Evolutionary conservation across 352 stramenopile genomes (phyloP), one percentile per base, ranked within the genome.

Genomic region (Bremia lactucae): DNA sequence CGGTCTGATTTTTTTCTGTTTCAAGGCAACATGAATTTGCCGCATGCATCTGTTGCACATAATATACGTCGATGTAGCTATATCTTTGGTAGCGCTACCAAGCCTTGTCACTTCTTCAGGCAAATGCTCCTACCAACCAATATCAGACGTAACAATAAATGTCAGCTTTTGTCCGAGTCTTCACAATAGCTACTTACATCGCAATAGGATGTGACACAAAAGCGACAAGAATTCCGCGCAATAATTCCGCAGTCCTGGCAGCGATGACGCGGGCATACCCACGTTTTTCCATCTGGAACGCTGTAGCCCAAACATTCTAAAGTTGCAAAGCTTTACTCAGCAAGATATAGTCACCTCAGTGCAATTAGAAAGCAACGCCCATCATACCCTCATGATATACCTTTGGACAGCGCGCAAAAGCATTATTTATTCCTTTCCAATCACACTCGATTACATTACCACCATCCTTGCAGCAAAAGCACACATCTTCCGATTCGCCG

Each of bases 391-490:
- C 46, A 52, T 91, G 78, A 35, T 91, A 88, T 13, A 91, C 78
- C 37, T 91, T 91, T 0, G 71, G 78, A 31, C 78, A 91, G 5
- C 62, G 59, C 14, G 36, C 57, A 25, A 68, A 64, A 10, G 38
- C 46, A 10, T 40, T 34, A 36, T 59, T 67, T n/a, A 62, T 49
- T 2, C 62, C 58, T 18, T 62, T 71, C 67, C 68, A 87, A 45
- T 91, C 79, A 45, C 79, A 91, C 47, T 89, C 75, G 26, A 91
- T 65, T 14, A 91, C 58, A 18, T 84, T 59, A 10, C 79, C 79
- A 19, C 79, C 79, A 46, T 91, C 79, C 49, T 86, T 87, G 46
- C 79, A 91, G 59, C 74, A 87, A 38, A 88, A 86, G 36, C 79
- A 91, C 31, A 81, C 72, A 31, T 91, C 79, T 46, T 91, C 79